Evolutionary conservation across 768 basidiomycete species (phyloP).

Genomic region (Myochromella boudieri): DNA sequence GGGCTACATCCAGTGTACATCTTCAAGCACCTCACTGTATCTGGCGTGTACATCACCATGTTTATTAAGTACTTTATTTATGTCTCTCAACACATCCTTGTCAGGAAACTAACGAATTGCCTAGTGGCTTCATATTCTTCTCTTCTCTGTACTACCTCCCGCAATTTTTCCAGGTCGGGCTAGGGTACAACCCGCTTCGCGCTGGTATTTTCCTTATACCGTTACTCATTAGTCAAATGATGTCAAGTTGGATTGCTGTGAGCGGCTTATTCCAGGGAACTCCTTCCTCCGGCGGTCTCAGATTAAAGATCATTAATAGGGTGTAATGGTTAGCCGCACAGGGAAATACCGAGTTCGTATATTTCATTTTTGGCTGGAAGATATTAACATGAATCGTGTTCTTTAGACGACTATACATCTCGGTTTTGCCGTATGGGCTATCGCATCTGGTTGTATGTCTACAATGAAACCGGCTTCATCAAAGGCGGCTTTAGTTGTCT

Average conservation of each 20-base stretch:
- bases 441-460: slow-evolving; percentile 71
- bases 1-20: slow-evolving; percentile 56
- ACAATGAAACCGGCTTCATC: slow-evolving; percentile 51
- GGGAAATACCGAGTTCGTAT: slow-evolving; percentile 55
- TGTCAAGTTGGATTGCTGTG: slow-evolving; percentile 54
- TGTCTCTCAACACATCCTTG: not conserved
- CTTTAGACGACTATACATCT: slow-evolving; percentile 53
- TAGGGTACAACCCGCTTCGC: slow-evolving; percentile 64
- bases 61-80: slow-evolving; percentile 53
- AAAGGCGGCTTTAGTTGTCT: slow-evolving; percentile 53
- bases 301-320: slow-evolving; percentile 32
- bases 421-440: slow-evolving; percentile 68
- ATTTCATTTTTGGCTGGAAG: not conserved
- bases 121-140: slow-evolving; percentile 60
- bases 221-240: slow-evolving; percentile 62
- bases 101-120: slow-evolving; percentile 1
- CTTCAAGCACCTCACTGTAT: slow-evolving; percentile 64
- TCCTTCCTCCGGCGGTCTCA: not conserved
- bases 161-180: slow-evolving; percentile 72
- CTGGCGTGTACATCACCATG: slow-evolving; percentile 68
- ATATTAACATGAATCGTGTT: not conserved
- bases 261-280: slow-evolving; percentile 20
- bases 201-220: slow-evolving; percentile 65
- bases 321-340: slow-evolving; percentile 60
- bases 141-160: slow-evolving; percentile 72